Base-by-base conservation (phyloP, 805 yeast genomes). In the Grigorovia yakushimaensis region DNA sequence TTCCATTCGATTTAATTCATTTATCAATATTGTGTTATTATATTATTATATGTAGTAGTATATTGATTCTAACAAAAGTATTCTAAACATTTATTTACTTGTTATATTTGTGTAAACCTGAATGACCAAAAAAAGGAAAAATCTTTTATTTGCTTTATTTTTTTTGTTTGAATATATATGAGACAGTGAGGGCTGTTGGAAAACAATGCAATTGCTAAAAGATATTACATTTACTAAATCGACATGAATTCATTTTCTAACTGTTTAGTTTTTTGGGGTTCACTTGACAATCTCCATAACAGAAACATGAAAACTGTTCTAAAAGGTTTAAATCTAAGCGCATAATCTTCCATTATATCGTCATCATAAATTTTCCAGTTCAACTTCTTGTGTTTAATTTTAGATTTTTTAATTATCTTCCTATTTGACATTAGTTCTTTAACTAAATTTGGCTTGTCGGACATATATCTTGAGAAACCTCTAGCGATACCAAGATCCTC, bases 401-500 rank as follows among this genome's bases (percentile, higher is more conserved):
- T 68, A 47, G 62, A 61, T 51, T 53, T 69, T 58, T 59, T 62
- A 13, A 60, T 55, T n/a, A 48, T 57, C 1, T 55, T 55, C 64
- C 76, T 54, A 62, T 70, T 58, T 4, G 66, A 62, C 58, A 74
- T 74, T 5, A 79, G 61, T 42, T 73, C 72, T 37, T 66, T 56
- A 8, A 75, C 54, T 13, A 81, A 49, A 4, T 72, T 71, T 0
- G 81, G 82, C 46, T 84, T 67, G 41, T 72, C 70, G 17, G 68
- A 69, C 21, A 85, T 60, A 62, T 86, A 89, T 24, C 72, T 62
- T 0, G 87, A 75, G 49, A 82, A 76, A 0, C 97, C 97, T 51
- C 95, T 69, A 30, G 89, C 88, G 2, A 89, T 76, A 1, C 96
- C 97, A 42, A 89, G 66, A 65, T 89, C 97, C 18, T 81, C 86